Percentiles rank a stretch among this genome's conserved stretches.
Evolutionary conservation across 78 protist genomes (phyloP).

Genomic region (Bigelowiella natans): DNA sequence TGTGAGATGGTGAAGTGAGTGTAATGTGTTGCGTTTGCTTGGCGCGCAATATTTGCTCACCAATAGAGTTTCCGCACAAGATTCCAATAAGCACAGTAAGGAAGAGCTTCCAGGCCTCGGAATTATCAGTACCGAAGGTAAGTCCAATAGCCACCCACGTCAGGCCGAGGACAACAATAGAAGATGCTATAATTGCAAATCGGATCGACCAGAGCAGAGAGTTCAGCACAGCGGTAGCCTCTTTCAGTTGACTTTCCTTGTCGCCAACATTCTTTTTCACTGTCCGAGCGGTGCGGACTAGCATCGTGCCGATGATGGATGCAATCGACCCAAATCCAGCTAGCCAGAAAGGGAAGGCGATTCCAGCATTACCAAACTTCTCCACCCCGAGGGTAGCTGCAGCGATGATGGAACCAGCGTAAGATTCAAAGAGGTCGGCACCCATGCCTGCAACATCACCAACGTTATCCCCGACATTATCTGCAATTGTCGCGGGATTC

Average conservation of each 20-base stretch:
- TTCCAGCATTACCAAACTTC: background rate
- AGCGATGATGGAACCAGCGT: constrained; percentile 2
- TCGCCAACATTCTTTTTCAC: background rate
- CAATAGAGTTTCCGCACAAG: background rate
- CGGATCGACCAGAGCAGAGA: background rate
- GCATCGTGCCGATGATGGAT: background rate
- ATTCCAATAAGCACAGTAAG: background rate
- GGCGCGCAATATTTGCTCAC: too few species aligned
- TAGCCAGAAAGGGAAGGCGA: constrained; percentile 11
- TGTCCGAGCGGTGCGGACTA: background rate
- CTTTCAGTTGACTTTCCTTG: background rate
- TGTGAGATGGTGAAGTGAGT: background rate
- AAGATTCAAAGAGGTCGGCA: constrained; percentile 17
- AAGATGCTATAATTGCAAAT: background rate
- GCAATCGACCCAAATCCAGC: constrained; percentile 1
- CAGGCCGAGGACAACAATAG: background rate
- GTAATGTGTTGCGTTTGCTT: too few species aligned
- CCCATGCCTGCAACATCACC: constrained; percentile 22
- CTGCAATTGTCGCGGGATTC: constrained; percentile 65
- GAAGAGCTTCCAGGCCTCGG: background rate
- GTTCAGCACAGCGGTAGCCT: background rate
- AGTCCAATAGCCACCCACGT: background rate
- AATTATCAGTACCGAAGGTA: background rate
- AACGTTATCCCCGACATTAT: constrained; percentile 71
- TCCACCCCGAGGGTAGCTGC: background rate